Evolutionary conservation across 2,329 filamentous ascomycete species (phyloP), one percentile per base, ranked within the genome.

Genomic region (Hymenoscyphus salicellus): DNA sequence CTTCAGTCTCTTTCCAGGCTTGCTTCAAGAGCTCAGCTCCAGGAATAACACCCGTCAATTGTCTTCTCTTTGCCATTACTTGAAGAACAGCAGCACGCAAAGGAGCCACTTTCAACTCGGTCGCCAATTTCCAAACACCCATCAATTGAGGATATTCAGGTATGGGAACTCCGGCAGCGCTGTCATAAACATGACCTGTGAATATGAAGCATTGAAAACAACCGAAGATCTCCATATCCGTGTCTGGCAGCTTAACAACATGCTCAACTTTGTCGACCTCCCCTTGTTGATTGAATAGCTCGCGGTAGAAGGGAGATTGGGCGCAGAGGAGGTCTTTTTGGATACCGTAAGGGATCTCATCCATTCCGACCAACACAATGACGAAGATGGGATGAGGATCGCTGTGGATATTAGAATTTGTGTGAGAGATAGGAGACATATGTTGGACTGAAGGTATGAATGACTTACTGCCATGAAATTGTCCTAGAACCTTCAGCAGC

Each of bases 1-100:
- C 83, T 0, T 84, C 84, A 0, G 85, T 87, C 60, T 87, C 84
- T 58, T 83, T 81, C 85, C 86, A 88, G 6, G 86, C 85, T 69
- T 84, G 81, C 1, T 87, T 82, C 5, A 88, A 80, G 1, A 88
- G 78, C 1, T 83, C 82, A 0, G 84, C 84, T 3, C 84, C 81
- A 1, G 86, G 86, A 55, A 88, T 88, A 20, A 78, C 77, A 60
- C 80, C 77, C 0, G 84, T 87, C 32, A 80, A 69, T 14, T 80
- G 80, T 36, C 84, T 79, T 65, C 80, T 83, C 66, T 87, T 83
- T 17, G 78, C 73, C 86, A 89, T 88, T 52, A 82, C 81, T 41
- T 83, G 82, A 2, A 88, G 81, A 0, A 73, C 70, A 30, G 71
- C 70, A 49, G 70, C 46, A n/a, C 70, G 68, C 14, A 73, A 60